phyloP scores from a whole-genome alignment of 208 protist genomes.

The Borovskyia barvae region DNA sequence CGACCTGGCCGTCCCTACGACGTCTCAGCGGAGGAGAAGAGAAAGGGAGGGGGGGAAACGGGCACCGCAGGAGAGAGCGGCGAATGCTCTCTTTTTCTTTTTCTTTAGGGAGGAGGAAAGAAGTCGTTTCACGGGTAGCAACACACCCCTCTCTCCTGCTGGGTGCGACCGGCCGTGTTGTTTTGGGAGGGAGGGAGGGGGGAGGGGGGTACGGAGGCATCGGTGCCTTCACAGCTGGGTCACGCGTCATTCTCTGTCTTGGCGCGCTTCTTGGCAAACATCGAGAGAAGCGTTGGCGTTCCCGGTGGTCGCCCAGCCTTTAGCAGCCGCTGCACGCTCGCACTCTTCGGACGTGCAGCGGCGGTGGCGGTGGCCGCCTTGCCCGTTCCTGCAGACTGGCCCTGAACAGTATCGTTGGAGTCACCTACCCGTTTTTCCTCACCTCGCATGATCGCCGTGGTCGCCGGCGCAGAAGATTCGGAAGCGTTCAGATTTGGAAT shows the following conservation, averaged over 20 bases:
- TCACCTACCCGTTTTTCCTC: too few relatives aligned
- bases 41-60: background rate
- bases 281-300: conserved; percentile 55
- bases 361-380: background rate
- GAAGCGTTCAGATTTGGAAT: conserved; percentile 18
- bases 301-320: conserved; percentile 52
- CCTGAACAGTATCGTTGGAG: too few relatives aligned
- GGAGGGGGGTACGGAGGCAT: too few relatives aligned
- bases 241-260: background rate
- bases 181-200: too few relatives aligned
- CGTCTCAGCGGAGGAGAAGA: too few relatives aligned
- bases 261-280: conserved; percentile 53
- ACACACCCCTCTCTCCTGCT: background rate
- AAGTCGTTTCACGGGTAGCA: background rate
- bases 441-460: background rate
- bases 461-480: background rate
- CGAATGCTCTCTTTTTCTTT: background rate
- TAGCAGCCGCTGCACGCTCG: conserved; percentile 52
- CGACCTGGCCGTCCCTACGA: too few relatives aligned
- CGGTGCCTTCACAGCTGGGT: too few relatives aligned
- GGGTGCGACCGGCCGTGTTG: background rate
- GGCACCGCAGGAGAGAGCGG: background rate
- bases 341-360: conserved; percentile 25
- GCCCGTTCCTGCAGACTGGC: too few relatives aligned
- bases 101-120: too few relatives aligned